Conservation (phyloP, 352 stramenopile species). For the Pythium volutum region DNA sequence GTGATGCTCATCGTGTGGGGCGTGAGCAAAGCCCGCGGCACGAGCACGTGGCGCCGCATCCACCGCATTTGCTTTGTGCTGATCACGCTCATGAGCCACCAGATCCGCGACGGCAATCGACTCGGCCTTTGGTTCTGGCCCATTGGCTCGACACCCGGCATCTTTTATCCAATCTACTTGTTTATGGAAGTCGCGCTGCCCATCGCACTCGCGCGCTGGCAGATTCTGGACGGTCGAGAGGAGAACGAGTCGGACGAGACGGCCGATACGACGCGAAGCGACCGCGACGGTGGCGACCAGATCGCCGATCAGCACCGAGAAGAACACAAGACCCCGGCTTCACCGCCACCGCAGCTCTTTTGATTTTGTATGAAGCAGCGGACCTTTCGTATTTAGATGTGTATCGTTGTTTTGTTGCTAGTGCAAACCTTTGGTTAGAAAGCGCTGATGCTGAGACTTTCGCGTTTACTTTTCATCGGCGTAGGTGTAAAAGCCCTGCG, state of each 20-base stretch:
- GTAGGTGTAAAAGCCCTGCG: conserved; percentile 83
- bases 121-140: conserved; percentile 72
- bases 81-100: conserved; percentile 58
- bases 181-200: conserved; percentile 48
- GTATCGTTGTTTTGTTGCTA: too few species aligned
- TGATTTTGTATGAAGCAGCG: too few species aligned
- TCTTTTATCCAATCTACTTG: conserved; percentile 68
- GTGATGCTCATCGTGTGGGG: conserved; percentile 36
- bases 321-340: conserved; percentile 15
- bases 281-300: conserved; percentile 18
- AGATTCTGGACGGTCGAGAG: conserved; percentile 16
- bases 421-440: not conserved
- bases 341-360: conserved; percentile 18
- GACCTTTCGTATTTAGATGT: too few species aligned
- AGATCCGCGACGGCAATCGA: conserved; percentile 62
- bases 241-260: conserved; percentile 10
- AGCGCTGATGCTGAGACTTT: not conserved
- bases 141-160: conserved; percentile 54
- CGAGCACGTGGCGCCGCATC: conserved; percentile 26
- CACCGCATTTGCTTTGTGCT: conserved; percentile 53
- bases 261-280: conserved; percentile 11
- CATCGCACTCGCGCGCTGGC: conserved; percentile 30
- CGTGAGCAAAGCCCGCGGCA: conserved; percentile 10
- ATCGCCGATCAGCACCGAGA: conserved; percentile 2
- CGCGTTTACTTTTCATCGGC: conserved; percentile 64